Conservation (phyloP, 2,329 filamentous ascomycete species). For the Tolypocladium tundrense region DNA sequence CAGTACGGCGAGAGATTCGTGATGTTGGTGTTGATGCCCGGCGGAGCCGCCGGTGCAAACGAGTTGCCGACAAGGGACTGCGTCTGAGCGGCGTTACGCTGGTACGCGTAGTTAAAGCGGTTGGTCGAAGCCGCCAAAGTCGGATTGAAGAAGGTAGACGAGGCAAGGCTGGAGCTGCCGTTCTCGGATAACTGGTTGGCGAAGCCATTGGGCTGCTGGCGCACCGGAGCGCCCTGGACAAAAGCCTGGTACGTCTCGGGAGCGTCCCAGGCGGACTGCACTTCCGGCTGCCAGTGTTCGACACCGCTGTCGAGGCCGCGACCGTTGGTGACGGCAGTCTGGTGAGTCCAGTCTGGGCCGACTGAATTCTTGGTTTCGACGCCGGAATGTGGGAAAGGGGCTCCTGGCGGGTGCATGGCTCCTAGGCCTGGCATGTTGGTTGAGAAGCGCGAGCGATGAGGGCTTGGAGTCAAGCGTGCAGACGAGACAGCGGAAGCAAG, state of each 20-base stretch:
- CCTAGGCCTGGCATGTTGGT: not conserved
- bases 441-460: not conserved
- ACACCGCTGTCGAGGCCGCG: not conserved
- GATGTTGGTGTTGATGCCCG: not conserved
- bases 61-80: not conserved
- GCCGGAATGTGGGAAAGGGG: not conserved
- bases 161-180: not conserved
- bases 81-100: not conserved
- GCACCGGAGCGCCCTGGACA: not conserved
- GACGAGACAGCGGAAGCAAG: not conserved
- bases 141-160: not conserved
- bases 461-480: slow-evolving; percentile 1
- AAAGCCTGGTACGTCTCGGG: not conserved
- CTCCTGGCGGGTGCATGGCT: not conserved
- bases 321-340: not conserved
- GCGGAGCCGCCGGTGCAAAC: not conserved
- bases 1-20: not conserved
- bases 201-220: not conserved
- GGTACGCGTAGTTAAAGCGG: not conserved
- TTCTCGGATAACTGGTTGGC: not conserved
- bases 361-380: not conserved
- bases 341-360: not conserved
- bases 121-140: not conserved
- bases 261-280: not conserved
- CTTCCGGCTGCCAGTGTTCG: not conserved